These are phyloP conservation scores for Mycotypha africana DNA, from an alignment of 371 early-diverging fungal genomes.

Conservation along the genomic window DNA sequence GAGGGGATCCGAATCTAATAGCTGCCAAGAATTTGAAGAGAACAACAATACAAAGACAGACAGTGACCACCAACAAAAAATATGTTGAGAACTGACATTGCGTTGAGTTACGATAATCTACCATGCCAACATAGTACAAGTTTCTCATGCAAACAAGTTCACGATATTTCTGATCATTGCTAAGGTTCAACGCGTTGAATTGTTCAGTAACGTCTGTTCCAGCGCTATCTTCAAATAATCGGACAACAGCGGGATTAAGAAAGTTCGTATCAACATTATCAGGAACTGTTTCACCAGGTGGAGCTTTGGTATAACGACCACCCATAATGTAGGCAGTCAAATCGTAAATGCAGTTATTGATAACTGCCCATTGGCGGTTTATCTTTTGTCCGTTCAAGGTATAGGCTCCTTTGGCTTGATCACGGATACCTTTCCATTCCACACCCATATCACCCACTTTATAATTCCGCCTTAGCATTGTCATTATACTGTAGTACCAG, in stretches of 20 bases:
- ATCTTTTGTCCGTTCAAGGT: slow-evolving; percentile 21
- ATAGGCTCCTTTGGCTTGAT: slow-evolving; percentile 21
- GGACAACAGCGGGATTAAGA: slow-evolving; percentile 40
- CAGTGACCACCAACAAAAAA: slow-evolving; percentile 69
- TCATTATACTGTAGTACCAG: slow-evolving; percentile 49
- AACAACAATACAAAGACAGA: slow-evolving; percentile 71
- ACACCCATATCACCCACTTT: slow-evolving; percentile 40
- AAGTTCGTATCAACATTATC: slow-evolving; percentile 27
- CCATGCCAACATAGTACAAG: slow-evolving; percentile 71
- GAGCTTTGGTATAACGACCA: slow-evolving; percentile 20
- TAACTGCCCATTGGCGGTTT: slow-evolving; percentile 47
- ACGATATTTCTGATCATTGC: slow-evolving; percentile 10
- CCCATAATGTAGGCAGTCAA: slow-evolving; percentile 51
- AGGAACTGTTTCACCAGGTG: slow-evolving; percentile 17
- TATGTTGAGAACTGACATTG: slow-evolving; percentile 80
- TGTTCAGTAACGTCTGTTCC: slow-evolving; percentile 55
- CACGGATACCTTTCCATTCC: slow-evolving; percentile 17
- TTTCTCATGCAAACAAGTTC: slow-evolving; percentile 61
- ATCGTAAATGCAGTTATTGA: slow-evolving; percentile 59
- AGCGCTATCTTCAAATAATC: slow-evolving; percentile 46
- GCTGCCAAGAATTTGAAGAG: slow-evolving; percentile 85
- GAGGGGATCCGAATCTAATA: slow-evolving; percentile 49
- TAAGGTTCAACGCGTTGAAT: slow-evolving; percentile 33
- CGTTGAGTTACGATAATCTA: slow-evolving; percentile 72
- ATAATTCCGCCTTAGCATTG: slow-evolving; percentile 38